Conservation (phyloP, 2,329 filamentous ascomycete species). For the Trichophyton schoenleinii region DNA sequence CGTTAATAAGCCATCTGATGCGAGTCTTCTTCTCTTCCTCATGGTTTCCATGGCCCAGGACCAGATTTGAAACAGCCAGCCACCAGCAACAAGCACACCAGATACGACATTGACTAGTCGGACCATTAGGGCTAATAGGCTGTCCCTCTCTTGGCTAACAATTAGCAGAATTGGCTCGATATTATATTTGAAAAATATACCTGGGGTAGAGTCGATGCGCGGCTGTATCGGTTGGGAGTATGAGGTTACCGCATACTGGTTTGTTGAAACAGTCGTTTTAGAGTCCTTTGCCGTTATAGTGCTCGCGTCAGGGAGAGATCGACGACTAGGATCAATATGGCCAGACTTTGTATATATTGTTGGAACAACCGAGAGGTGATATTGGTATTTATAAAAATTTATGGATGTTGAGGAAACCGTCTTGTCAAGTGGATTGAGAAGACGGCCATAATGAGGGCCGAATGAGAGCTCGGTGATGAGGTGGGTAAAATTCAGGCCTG, state of each 20-base stretch:
- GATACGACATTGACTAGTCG: conserved; percentile 82
- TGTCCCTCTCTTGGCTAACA: conserved; percentile 67
- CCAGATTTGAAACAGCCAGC: conserved; percentile 78
- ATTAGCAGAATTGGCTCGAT: conserved; percentile 89
- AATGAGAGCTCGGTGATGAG: conserved; percentile 93
- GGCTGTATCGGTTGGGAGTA: conserved; percentile 62
- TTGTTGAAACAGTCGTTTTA: conserved; percentile 64
- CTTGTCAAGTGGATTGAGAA: conserved; percentile 86
- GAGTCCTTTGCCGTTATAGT: conserved; percentile 24
- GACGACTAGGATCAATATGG: conserved; percentile 32
- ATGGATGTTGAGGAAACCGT: conserved; percentile 63
- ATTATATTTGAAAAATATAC: conserved; percentile 97
- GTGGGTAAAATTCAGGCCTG: conserved; percentile 95
- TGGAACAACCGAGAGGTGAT: conserved; percentile 89
- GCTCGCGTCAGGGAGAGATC: conserved; percentile 24
- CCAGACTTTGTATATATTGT: conserved; percentile 63
- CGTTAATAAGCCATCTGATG: conserved; percentile 38
- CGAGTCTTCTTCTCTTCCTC: conserved; percentile 30
- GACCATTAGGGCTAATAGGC: conserved; percentile 62
- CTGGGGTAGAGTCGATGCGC: conserved; percentile 53
- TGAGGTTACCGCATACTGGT: conserved; percentile 95
- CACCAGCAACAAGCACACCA: conserved; percentile 82
- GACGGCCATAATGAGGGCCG: conserved; percentile 87
- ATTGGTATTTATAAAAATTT: conserved; percentile 94
- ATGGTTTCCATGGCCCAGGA: conserved; percentile 55